Conservation (phyloP, 2,329 filamentous ascomycete species). For the Aspergillus persii region DNA sequence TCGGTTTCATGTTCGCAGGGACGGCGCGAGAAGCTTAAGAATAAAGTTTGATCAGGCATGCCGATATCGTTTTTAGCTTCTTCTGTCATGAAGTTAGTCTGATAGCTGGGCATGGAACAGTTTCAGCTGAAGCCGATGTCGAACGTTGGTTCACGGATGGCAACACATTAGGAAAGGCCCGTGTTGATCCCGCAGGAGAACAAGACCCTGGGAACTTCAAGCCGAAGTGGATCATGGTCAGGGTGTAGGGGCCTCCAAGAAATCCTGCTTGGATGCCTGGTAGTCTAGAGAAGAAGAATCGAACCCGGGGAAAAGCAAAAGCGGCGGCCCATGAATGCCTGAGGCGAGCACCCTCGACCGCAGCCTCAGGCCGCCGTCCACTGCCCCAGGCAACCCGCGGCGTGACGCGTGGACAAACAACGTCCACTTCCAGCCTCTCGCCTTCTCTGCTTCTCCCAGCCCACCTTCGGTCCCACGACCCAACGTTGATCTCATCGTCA, state of each 20-base stretch:
- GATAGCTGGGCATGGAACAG: background rate
- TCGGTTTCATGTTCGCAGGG: background rate
- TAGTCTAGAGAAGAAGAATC: background rate
- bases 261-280: background rate
- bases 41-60: background rate
- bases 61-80: background rate
- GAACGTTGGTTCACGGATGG: background rate
- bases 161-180: background rate
- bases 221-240: background rate
- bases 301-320: background rate
- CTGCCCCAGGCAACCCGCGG: background rate
- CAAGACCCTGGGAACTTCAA: background rate
- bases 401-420: background rate
- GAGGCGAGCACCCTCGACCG: background rate
- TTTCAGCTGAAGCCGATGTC: background rate
- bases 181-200: background rate
- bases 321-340: background rate
- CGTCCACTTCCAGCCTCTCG: background rate
- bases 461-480: background rate
- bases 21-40: background rate
- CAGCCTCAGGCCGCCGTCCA: background rate
- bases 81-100: background rate
- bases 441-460: background rate
- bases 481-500: background rate
- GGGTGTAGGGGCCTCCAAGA: no score